phyloP scores from a whole-genome alignment of 2,329 filamentous ascomycete genomes.

The Phyllosticta ampelicida region DNA sequence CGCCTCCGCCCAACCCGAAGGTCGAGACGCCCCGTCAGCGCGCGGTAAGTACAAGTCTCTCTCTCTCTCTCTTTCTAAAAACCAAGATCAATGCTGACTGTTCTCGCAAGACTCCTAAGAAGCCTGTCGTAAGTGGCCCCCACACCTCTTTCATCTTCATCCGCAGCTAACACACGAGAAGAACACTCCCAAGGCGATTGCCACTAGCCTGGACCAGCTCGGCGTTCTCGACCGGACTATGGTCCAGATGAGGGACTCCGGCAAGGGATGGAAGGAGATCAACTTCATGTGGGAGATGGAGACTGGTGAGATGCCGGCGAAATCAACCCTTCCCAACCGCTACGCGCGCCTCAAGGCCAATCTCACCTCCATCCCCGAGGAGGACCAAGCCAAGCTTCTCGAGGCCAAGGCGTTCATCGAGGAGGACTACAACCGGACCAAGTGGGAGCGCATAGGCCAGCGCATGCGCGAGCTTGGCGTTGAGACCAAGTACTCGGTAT shows the following conservation, averaged over 20 bases:
- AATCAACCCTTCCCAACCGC: slow-evolving; percentile 15
- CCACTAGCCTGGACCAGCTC: slow-evolving; percentile 10
- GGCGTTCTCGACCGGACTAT: slow-evolving; percentile 9
- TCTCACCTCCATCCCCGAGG: slow-evolving; percentile 9
- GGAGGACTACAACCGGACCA: slow-evolving; percentile 12
- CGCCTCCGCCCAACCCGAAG: neutral
- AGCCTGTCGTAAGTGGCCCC: neutral
- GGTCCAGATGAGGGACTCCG: slow-evolving; percentile 12
- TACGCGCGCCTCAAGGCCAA: slow-evolving; percentile 14
- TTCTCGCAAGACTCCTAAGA: neutral
- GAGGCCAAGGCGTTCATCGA: slow-evolving; percentile 9
- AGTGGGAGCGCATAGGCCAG: slow-evolving; percentile 12
- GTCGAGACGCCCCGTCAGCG: slow-evolving; percentile 1
- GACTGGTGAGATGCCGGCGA: slow-evolving; percentile 12
- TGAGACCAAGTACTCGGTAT: slow-evolving; percentile 7
- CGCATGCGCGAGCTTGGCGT: slow-evolving; percentile 12
- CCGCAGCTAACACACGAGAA: neutral
- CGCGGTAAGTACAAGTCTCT: neutral
- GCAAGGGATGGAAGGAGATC: slow-evolving; percentile 13
- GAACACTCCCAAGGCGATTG: slow-evolving; percentile 8
- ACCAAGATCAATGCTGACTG: neutral
- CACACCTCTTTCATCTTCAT: neutral
- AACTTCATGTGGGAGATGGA: slow-evolving; percentile 8
- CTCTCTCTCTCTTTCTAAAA: neutral
- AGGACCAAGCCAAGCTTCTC: slow-evolving; percentile 9